Evolutionary conservation across 441 rosid species (phyloP).

Genomic region (Pelargonium exstipulatum): DNA sequence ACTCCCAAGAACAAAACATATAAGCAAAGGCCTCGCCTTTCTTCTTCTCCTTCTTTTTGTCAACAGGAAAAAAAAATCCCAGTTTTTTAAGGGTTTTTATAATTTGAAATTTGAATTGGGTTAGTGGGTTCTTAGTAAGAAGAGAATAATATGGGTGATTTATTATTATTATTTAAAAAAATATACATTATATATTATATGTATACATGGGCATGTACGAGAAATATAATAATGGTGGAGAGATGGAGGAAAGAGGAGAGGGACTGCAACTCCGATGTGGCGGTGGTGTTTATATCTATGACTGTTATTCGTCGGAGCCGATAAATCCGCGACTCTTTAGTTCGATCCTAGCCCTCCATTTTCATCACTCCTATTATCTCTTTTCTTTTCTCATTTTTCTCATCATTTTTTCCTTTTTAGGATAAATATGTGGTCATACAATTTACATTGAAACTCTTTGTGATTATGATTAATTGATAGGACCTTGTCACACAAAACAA

Average conservation of each 20-base stretch:
- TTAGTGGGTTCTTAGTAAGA: not conserved
- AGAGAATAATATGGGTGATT: not conserved
- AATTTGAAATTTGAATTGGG: not conserved
- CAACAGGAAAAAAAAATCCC: not conserved
- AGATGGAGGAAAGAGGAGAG: not conserved
- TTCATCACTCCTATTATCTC: not conserved
- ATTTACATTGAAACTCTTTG: no score
- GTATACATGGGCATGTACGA: not conserved
- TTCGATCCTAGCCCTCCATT: not conserved
- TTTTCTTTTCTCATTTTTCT: not conserved
- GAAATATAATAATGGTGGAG: not conserved
- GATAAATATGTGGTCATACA: not conserved
- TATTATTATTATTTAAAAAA: not conserved
- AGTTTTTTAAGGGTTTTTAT: not conserved
- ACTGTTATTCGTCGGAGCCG: conserved; percentile 10
- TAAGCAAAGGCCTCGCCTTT: not conserved
- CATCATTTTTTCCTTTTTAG: not conserved
- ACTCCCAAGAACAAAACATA: not conserved
- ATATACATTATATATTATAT: not conserved
- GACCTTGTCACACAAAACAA: no score
- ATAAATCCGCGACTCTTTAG: not conserved
- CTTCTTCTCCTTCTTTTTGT: not conserved
- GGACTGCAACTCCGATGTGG: conserved; percentile 27
- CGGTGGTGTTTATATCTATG: conserved; percentile 22
- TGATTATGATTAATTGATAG: no score